Evolutionary conservation across 495 filamentous ascomycete genomes (phyloP), one percentile per base, ranked within the genome.

Genomic region (Filosporella fistucella): DNA sequence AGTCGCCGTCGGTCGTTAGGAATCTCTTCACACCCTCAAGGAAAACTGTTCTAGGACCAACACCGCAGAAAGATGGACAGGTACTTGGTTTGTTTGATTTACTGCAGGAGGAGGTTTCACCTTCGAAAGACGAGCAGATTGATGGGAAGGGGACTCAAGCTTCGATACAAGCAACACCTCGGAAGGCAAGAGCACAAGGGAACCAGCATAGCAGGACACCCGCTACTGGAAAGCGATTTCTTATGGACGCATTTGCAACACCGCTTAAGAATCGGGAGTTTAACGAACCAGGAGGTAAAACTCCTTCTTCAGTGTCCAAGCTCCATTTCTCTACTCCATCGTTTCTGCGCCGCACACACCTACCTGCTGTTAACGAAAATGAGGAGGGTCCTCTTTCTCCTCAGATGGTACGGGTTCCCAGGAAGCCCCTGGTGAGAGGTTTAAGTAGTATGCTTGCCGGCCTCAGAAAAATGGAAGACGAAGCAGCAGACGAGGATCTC

Each of bases 51-150:
- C 68, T 96, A 52, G 90, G 90, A 6, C 91, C 91, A 1, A 97
- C 93, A 1, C 93, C 93, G 1, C 91, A 96, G 55, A 85, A 85
- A 49, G 87, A 95, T 63, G 93, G 93, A 11, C 80, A 78, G 30
- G 78, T 93, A 1, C 70, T 98, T 0, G 91, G 93, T 3, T 65
- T 98, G n/a, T 98, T 97, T 57, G 93, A 98, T 61, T 71, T 90
- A 22, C 72, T 95, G 5, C 77, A 78, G 18, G 76, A 78, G 30
- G 77, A 82, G 1, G 45, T 23, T n/a, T 40, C 52, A 1, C 43
- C 57, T 0, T 46, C 43, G 5, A 55, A 49, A 16, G 13, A 20
- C 46, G 35, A 21, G 14, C 30, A 45, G 29, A 24, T 20, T 10
- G 11, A 16, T 14, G 28, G 23, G 8, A 33, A 32, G 10, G 5